Conservation (phyloP, 345 rosid genomes). For the Diplotaxis tenuifolia region DNA sequence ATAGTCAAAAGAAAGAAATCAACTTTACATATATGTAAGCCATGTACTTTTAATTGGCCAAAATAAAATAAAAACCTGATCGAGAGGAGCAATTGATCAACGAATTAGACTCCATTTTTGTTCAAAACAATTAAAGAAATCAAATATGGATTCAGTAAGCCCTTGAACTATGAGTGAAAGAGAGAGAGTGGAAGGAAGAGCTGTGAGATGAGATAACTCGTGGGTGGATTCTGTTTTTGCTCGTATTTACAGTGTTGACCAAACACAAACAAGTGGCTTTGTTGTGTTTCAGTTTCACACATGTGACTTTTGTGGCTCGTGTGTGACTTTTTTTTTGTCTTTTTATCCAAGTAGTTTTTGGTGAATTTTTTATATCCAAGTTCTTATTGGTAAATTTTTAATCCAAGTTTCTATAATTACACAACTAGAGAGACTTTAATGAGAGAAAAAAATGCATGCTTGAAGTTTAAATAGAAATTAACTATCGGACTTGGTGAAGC, state of each 20-base stretch:
- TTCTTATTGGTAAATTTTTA: neutral
- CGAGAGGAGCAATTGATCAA: conserved; percentile 18
- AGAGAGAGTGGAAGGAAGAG: neutral
- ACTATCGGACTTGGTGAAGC: too few relatives aligned
- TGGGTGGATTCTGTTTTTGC: neutral
- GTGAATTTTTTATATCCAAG: too few relatives aligned
- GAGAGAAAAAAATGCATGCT: too few relatives aligned
- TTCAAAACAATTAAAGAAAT: neutral
- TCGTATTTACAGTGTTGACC: neutral
- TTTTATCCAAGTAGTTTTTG: neutral
- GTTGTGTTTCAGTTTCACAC: neutral
- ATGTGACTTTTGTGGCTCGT: neutral
- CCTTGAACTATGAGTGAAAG: neutral
- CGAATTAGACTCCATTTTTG: neutral
- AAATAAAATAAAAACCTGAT: conserved; percentile 12
- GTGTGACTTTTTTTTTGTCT: neutral
- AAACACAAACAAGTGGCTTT: neutral
- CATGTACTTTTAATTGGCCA: neutral
- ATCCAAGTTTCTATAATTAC: neutral
- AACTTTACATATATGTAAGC: neutral
- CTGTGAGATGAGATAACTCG: neutral
- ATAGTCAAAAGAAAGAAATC: neutral
- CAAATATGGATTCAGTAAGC: neutral
- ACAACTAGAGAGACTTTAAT: too few relatives aligned
- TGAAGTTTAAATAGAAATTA: too few relatives aligned